Base-by-base conservation (phyloP, 257 asterid genomes). In the Fraxinus pennsylvanica region DNA sequence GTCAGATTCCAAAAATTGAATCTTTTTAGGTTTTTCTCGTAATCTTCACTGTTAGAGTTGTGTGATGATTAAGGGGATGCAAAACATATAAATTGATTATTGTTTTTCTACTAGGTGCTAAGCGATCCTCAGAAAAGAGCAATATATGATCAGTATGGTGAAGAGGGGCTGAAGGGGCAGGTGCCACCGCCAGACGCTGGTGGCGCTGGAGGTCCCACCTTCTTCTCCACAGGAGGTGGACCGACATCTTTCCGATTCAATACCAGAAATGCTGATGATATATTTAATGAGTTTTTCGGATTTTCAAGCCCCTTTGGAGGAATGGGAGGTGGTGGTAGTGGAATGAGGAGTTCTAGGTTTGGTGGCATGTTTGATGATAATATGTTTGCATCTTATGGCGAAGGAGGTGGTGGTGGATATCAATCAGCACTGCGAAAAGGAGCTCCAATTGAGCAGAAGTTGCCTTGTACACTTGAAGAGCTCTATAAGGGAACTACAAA, bases 91-190 rank as follows among this genome's bases (percentile, higher is more conserved):
- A 61, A 61, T 19, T 61, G 15, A 7, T 21, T 9, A 61, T 21
- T 61, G 68, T 61, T 61, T 61, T 61, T 22, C 68, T 61, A 7
- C 66, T 22, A 77, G 75, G 80, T 77, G 74, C 68, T 77, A 9
- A 77, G 54, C 21, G 80, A 77, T 77, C 70, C 70, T 15, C 75
- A 77, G 69, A 77, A 69, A 29, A 77, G 75, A 57, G 39, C 43
- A 32, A 30, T 77, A 32, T 77, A 68, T 35, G 75, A 77, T 77
- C 75, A 77, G 50, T 72, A 61, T 32, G 91, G 90, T 47, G 91
- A 88, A 74, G 90, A 86, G 33, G 91, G 91, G 50, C 47, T 88
- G 30, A 84, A 84, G 79, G 86, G 85, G 21, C 87, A 84, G 73
- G 81, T 72, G 9, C 88, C 86, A 1, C 91, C 88, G 7, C 87